Percentiles rank a stretch among this genome's conserved stretches.
phyloP scores from a whole-genome alignment of 2,329 filamentous ascomycete genomes.

The Clarireedia monteithiana region DNA sequence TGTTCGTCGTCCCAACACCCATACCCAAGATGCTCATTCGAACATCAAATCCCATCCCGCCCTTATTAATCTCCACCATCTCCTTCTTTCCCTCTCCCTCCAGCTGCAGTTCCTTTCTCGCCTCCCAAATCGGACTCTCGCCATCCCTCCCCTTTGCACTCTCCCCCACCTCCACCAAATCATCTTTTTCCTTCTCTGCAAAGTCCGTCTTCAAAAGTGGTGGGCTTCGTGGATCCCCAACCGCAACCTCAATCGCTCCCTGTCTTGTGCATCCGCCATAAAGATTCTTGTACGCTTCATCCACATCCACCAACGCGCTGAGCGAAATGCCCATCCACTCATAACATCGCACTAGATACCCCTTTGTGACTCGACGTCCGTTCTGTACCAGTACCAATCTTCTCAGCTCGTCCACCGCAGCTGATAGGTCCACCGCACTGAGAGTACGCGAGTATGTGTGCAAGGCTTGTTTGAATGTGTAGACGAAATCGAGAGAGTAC shows the following conservation, averaged over 20 bases:
- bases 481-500: conserved; percentile 52
- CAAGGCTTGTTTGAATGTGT: conserved; percentile 56
- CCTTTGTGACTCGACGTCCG: conserved; percentile 40
- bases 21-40: not conserved
- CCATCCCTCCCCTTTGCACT: conserved; percentile 16
- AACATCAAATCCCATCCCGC: conserved; percentile 11
- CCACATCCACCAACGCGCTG: conserved; percentile 44
- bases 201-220: conserved; percentile 18
- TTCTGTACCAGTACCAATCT: conserved; percentile 48
- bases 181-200: conserved; percentile 3
- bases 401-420: conserved; percentile 56
- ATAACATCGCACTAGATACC: conserved; percentile 47
- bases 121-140: not conserved
- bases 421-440: conserved; percentile 37
- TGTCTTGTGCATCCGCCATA: conserved; percentile 43
- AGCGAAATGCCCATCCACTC: conserved; percentile 48
- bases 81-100: not conserved
- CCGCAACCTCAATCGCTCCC: conserved; percentile 38
- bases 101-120: not conserved
- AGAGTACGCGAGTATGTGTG: conserved; percentile 46
- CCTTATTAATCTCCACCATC: conserved; percentile 20
- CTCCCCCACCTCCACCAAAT: conserved; percentile 16
- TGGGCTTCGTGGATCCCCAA: conserved; percentile 27
- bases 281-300: conserved; percentile 46
- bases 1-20: not conserved